Conservation (phyloP, 1,139 yeast genomes). For the Blastobotrys aristatus region DNA sequence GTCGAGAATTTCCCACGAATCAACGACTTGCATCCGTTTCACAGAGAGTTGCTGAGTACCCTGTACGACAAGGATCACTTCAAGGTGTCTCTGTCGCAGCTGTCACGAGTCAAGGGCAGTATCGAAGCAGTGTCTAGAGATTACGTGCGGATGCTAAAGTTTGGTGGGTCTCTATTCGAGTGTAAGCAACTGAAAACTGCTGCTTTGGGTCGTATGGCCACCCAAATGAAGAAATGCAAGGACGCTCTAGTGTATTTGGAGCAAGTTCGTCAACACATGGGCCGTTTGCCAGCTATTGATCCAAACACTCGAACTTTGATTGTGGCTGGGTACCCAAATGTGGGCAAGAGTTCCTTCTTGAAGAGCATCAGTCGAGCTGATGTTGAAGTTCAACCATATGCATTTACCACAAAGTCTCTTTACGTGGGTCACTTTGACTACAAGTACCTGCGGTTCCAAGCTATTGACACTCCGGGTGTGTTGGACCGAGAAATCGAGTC, state of each 20-base stretch:
- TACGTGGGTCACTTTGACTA: slow-evolving; percentile 98
- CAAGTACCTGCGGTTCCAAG: slow-evolving; percentile 95
- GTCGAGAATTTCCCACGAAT: slow-evolving; percentile 90
- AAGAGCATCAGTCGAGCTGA: slow-evolving; percentile 94
- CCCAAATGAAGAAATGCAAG: slow-evolving; percentile 88
- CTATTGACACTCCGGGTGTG: slow-evolving; percentile 98
- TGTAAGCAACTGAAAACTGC: slow-evolving; percentile 98
- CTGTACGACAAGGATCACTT: slow-evolving; percentile 96
- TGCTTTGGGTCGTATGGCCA: slow-evolving; percentile 99
- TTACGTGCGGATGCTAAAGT: slow-evolving; percentile 85
- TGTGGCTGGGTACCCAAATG: slow-evolving; percentile 98
- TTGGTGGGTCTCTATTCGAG: slow-evolving; percentile 96
- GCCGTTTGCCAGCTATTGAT: slow-evolving; percentile 96
- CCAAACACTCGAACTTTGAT: slow-evolving; percentile 96
- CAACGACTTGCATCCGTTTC: slow-evolving; percentile 97
- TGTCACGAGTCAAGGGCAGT: slow-evolving; percentile 87
- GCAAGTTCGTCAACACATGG: slow-evolving; percentile 98
- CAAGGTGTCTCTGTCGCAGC: slow-evolving; percentile 93
- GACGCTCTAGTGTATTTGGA: slow-evolving; percentile 91
- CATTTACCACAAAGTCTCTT: slow-evolving; percentile 92
- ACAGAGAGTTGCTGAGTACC: slow-evolving; percentile 95
- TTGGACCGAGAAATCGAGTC: slow-evolving; percentile 98
- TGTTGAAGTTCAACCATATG: slow-evolving; percentile 98
- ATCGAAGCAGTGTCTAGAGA: slow-evolving; percentile 96
- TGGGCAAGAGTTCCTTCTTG: slow-evolving; percentile 95